Evolutionary conservation across 139 green algal genomes (phyloP).

Genomic region (Gonium pectorale): DNA sequence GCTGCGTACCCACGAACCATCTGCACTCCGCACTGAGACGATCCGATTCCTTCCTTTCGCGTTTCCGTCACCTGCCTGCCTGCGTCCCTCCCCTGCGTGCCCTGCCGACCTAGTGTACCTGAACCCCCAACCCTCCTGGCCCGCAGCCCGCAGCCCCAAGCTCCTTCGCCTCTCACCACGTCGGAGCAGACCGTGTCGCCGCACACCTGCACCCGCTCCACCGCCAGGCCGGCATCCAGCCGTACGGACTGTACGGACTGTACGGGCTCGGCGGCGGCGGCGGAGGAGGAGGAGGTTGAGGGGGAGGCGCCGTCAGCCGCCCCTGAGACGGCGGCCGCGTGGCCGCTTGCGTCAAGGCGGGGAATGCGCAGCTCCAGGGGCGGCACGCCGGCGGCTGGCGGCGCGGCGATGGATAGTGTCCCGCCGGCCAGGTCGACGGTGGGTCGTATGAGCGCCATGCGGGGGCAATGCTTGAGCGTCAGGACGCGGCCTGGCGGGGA

Average conservation of each 20-base stretch:
- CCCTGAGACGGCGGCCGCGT: neutral
- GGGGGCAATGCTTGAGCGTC: slow-evolving; percentile 71
- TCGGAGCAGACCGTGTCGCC: slow-evolving; percentile 60
- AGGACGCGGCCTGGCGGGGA: slow-evolving; percentile 59
- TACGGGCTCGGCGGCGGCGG: neutral
- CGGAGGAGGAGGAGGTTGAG: no score
- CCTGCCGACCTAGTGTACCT: no score
- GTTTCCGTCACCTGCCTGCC: no score
- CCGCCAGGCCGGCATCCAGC: neutral
- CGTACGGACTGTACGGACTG: neutral
- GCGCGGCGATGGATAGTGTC: slow-evolving; percentile 32
- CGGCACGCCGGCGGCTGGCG: neutral
- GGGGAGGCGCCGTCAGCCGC: no score
- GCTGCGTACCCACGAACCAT: no score
- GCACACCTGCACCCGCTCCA: slow-evolving; percentile 61
- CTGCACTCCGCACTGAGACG: no score
- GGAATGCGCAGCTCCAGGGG: slow-evolving; percentile 31
- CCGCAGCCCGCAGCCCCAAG: neutral
- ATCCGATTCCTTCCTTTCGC: no score
- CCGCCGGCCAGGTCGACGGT: slow-evolving; percentile 60
- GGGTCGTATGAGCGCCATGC: slow-evolving; percentile 66
- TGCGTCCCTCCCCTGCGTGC: no score
- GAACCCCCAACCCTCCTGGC: no score
- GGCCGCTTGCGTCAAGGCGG: neutral
- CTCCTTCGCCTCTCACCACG: slow-evolving; percentile 10